Percentiles rank a stretch among this genome's conserved stretches.
These are phyloP conservation scores for Orobanche coerulescens DNA, from an alignment of 257 asterid genomes.

Conservation along the genomic window DNA sequence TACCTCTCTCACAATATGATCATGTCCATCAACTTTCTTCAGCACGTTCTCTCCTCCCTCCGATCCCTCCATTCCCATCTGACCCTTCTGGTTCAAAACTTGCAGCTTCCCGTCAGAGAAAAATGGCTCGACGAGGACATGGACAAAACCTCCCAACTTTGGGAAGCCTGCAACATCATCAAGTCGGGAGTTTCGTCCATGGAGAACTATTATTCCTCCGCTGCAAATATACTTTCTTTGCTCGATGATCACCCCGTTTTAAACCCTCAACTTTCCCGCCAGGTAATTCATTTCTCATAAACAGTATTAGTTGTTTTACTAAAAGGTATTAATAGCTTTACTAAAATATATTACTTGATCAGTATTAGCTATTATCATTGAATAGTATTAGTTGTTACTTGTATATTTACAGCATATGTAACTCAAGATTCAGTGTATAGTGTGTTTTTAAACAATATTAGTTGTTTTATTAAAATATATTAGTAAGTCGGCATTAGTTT, in stretches of 20 bases:
- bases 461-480: no score
- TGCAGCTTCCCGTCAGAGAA: constrained; percentile 60
- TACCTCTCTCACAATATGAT: constrained; percentile 43
- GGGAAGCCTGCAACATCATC: constrained; percentile 60
- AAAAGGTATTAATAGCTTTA: no score
- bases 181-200: constrained; percentile 50
- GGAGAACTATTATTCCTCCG: constrained; percentile 48
- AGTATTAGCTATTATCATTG: no score
- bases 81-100: constrained; percentile 41
- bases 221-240: constrained; percentile 30
- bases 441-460: no score
- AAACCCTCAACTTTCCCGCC: constrained; percentile 58
- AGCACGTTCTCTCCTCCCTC: constrained; percentile 51
- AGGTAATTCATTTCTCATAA: constrained; percentile 26
- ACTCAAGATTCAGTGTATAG: no score
- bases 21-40: constrained; percentile 56
- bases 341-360: no score
- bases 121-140: no score
- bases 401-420: no score
- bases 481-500: no score
- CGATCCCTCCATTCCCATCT: constrained; percentile 55
- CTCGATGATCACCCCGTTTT: constrained; percentile 39
- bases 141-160: constrained; percentile 77
- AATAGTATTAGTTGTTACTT: no score
- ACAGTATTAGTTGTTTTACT: no score